Conservation (phyloP, 208 protist species). For the Porcisia hertigi region DNA sequence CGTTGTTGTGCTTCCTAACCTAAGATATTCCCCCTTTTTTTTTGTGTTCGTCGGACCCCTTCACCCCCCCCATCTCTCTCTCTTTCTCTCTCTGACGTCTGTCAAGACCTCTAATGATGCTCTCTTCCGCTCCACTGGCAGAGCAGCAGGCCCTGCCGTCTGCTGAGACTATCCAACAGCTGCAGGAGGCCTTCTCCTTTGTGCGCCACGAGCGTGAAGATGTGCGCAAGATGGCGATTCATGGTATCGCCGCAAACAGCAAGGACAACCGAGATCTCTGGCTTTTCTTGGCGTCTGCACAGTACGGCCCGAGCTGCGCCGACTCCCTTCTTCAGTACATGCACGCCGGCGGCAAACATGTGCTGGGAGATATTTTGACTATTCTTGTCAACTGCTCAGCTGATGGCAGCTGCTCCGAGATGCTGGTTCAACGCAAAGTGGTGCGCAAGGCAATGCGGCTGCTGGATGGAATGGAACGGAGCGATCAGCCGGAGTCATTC, state of each 20-base stretch:
- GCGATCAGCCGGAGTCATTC: conserved; percentile 32
- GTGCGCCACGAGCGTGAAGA: conserved; percentile 70
- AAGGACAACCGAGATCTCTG: conserved; percentile 71
- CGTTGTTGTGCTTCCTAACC: background rate
- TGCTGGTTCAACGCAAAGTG: conserved; percentile 61
- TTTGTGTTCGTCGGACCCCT: background rate
- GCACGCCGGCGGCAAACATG: conserved; percentile 37
- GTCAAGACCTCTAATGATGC: background rate
- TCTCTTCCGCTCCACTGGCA: background rate
- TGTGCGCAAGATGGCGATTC: conserved; percentile 83
- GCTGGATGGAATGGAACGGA: conserved; percentile 65
- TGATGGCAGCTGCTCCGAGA: conserved; percentile 69
- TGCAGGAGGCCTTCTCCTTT: conserved; percentile 73
- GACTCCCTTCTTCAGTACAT: conserved; percentile 68
- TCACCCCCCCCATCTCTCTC: background rate
- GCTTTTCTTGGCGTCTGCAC: conserved; percentile 44
- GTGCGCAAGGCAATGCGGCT: conserved; percentile 81
- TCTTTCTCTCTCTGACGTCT: background rate
- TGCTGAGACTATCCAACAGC: conserved; percentile 33
- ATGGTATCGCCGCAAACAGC: conserved; percentile 75
- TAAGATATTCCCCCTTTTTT: background rate
- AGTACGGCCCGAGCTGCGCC: conserved; percentile 41
- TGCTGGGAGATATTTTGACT: conserved; percentile 79
- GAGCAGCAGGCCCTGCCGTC: conserved; percentile 4
- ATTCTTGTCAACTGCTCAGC: conserved; percentile 83